A percentile compares a stretch with the other conserved stretches of the same genome.
These are phyloP conservation scores for Cryphonectria nitschkei DNA, from an alignment of 2,329 filamentous ascomycete genomes.

Conservation along the genomic window DNA sequence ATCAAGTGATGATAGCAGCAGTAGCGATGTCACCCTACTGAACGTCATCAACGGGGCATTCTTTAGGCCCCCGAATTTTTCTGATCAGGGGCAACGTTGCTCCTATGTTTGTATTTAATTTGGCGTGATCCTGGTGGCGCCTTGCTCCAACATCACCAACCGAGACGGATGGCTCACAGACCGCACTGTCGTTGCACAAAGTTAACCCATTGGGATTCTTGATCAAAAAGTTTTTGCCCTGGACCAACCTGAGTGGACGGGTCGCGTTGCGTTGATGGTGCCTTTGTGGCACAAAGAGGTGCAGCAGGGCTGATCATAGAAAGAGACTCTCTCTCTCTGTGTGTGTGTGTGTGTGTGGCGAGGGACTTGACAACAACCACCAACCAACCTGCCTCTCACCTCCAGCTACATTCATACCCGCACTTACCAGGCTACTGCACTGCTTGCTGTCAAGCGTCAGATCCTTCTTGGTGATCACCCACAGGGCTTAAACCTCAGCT, in stretches of 20 bases:
- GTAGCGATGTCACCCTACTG: not conserved
- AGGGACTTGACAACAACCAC: not conserved
- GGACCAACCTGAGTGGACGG: not conserved
- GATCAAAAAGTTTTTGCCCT: not conserved
- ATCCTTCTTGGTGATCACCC: not conserved
- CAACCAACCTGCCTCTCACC: not conserved
- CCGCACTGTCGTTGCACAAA: no score
- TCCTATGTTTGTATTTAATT: not conserved
- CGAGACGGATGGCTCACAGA: not conserved
- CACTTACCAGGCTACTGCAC: not conserved
- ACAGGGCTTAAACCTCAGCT: conserved; percentile 1
- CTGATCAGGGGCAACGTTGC: not conserved
- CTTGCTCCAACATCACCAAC: not conserved
- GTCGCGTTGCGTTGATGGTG: not conserved
- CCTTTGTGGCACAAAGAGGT: not conserved
- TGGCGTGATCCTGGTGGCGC: not conserved
- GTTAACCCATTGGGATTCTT: no score
- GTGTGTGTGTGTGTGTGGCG: not conserved
- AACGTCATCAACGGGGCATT: not conserved
- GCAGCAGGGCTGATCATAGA: not conserved
- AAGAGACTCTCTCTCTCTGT: not conserved
- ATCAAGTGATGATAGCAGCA: not conserved
- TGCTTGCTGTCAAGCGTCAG: not conserved
- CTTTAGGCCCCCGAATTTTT: not conserved
- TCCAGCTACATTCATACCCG: not conserved